A percentile compares a stretch with the other conserved stretches of the same genome.
Evolutionary conservation across 2,329 filamentous ascomycete genomes (phyloP).

Genomic region (Nemania diffusa): DNA sequence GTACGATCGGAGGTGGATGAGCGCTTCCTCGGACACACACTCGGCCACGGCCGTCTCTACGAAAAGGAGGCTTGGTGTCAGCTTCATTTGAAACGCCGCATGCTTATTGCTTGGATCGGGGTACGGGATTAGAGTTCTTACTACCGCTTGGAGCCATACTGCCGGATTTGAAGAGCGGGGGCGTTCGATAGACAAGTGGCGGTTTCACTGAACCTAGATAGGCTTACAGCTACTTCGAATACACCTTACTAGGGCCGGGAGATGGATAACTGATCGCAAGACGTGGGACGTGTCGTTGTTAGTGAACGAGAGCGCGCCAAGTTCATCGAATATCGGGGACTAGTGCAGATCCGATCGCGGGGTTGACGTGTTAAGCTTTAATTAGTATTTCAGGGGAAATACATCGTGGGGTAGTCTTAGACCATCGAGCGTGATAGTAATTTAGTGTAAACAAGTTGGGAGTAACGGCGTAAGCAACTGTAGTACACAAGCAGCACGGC

Average conservation of each 20-base stretch:
- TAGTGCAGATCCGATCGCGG: conserved; percentile 29
- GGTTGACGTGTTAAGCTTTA: conserved; percentile 16
- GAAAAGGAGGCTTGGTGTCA: conserved; percentile 20
- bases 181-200: background rate
- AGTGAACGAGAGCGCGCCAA: background rate
- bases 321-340: background rate
- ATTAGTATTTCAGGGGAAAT: conserved; percentile 23
- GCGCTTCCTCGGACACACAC: conserved; percentile 87
- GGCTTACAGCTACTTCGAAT: background rate
- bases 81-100: conserved; percentile 18
- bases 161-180: background rate
- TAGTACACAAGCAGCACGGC: background rate
- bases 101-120: background rate
- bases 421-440: background rate
- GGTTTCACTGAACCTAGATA: conserved; percentile 2
- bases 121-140: conserved; percentile 39
- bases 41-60: conserved; percentile 69
- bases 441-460: background rate
- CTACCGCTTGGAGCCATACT: conserved; percentile 55
- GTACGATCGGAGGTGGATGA: conserved; percentile 92
- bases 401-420: conserved; percentile 27
- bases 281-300: conserved; percentile 18
- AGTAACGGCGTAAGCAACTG: background rate
- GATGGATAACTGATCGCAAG: background rate
- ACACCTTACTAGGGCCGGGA: conserved; percentile 6